Percentiles rank a stretch among this genome's conserved stretches.
These are phyloP conservation scores for Solanum hybrid DNA, from an alignment of 305 asterid species.

Conservation along the genomic window DNA sequence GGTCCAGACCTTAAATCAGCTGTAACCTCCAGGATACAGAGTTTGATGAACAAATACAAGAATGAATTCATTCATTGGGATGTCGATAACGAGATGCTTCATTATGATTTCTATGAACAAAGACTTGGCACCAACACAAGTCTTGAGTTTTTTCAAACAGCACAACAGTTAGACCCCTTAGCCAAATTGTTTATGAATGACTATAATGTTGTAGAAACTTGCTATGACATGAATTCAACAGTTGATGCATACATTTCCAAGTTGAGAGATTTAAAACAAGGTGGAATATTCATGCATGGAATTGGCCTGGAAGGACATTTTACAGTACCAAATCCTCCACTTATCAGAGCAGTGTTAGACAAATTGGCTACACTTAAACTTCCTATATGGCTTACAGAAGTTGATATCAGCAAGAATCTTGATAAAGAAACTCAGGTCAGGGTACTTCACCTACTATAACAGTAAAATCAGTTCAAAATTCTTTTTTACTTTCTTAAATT, in stretches of 20 bases:
- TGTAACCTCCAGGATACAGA: slow-evolving; percentile 40
- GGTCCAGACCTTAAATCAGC: slow-evolving; percentile 34
- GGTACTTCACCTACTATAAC: neutral
- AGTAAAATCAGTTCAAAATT: neutral
- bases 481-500: neutral
- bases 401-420: slow-evolving; percentile 47
- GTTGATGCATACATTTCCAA: slow-evolving; percentile 41
- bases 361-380: slow-evolving; percentile 55
- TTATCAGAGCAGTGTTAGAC: slow-evolving; percentile 58
- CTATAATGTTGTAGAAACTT: slow-evolving; percentile 64
- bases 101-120: slow-evolving; percentile 47
- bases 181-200: slow-evolving; percentile 66
- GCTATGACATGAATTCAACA: slow-evolving; percentile 40
- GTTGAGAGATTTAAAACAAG: slow-evolving; percentile 34
- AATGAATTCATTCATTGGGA: slow-evolving; percentile 76
- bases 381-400: slow-evolving; percentile 77
- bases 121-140: slow-evolving; percentile 54
- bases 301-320: slow-evolving; percentile 76
- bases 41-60: slow-evolving; percentile 45
- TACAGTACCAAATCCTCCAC: slow-evolving; percentile 45
- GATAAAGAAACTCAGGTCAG: slow-evolving; percentile 43
- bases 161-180: slow-evolving; percentile 46
- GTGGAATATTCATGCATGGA: slow-evolving; percentile 47
- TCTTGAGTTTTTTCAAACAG: slow-evolving; percentile 33
- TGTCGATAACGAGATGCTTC: slow-evolving; percentile 74